phyloP scores from a whole-genome alignment of 1,139 yeast species.

The Geotrichum klebahnii region DNA sequence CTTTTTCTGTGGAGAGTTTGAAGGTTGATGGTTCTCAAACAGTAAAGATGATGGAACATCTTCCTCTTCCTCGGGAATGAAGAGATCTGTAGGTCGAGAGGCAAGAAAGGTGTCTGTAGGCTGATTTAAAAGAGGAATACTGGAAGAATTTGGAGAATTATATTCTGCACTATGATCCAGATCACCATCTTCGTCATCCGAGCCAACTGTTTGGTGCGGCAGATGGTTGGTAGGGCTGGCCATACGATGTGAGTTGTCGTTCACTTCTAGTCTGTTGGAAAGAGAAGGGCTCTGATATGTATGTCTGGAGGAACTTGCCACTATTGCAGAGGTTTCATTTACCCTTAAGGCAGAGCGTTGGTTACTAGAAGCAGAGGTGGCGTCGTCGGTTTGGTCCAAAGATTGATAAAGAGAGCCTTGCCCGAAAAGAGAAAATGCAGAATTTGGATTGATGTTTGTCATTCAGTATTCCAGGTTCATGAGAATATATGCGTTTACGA shows the following conservation, averaged over 20 bases:
- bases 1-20: not conserved
- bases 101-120: conserved; percentile 9
- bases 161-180: conserved; percentile 4
- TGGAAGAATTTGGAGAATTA: not conserved
- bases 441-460: conserved; percentile 1
- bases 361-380: not conserved
- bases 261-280: too few species aligned
- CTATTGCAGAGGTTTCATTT: not conserved
- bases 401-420: conserved; percentile 14
- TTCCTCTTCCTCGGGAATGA: conserved; percentile 14
- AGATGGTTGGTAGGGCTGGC: too few species aligned
- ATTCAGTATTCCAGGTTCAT: not conserved
- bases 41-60: conserved; percentile 19
- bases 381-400: conserved; percentile 5
- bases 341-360: not conserved
- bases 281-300: too few species aligned
- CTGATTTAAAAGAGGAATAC: not conserved
- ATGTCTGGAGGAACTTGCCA: not conserved
- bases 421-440: conserved; percentile 1
- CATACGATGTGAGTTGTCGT: too few species aligned
- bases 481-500: too few species aligned
- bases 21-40: conserved; percentile 16
- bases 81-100: not conserved
- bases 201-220: conserved; percentile 7
- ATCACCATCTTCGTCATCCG: conserved; percentile 8